Evolutionary conservation across 139 green algal genomes (phyloP), one percentile per base, ranked within the genome.

Genomic region (Mesostigma viride): DNA sequence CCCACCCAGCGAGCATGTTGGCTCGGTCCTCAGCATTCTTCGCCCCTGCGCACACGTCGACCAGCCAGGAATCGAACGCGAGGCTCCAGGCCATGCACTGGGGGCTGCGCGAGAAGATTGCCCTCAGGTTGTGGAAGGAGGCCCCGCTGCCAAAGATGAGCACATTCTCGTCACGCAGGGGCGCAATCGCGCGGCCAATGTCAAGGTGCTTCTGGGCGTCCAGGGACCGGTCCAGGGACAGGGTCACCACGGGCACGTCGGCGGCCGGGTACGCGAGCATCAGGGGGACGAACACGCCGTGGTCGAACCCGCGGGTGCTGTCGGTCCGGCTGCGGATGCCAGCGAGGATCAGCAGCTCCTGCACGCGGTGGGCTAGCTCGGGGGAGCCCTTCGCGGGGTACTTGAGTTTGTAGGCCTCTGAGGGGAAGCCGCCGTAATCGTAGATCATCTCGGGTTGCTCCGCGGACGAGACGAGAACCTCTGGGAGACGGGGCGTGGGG

Each of bases 231-330:
- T 31, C 68, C 5, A 92, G 35, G 2, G 74, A 85, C 24, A 92
- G 66, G 58, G 85, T 74, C 14, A 92, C 64, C 27, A 89, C 73
- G 2, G 86, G 84, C 0, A 92, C 65, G 62, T 78, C 67, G 32
- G 79, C 85, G 0, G 81, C 67, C 0, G 87, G 86, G 51, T 78
- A 84, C 30, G 81, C 68, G n/a, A 89, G 73, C 72, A 77, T 77
- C 2, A 94, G 78, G 0, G 87, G 87, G 2, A 94, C 79, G 71
- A 90, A 94, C 1, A 62, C 79, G 32, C 85, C 87, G 40, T 94
- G 87, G 64, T 94, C 87, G n/a, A 74, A 81, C 0, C 82, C 86
- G 2, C 84, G 71, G 11, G 56, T 61, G 0, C 34, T 2, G 36
- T 92, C 82, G 1, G 66, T 30, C 2, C 22, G n/a, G 24, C 58